Base-by-base conservation (phyloP, 2,329 filamentous ascomycete genomes). In the Sordariomycetes sp. region DNA sequence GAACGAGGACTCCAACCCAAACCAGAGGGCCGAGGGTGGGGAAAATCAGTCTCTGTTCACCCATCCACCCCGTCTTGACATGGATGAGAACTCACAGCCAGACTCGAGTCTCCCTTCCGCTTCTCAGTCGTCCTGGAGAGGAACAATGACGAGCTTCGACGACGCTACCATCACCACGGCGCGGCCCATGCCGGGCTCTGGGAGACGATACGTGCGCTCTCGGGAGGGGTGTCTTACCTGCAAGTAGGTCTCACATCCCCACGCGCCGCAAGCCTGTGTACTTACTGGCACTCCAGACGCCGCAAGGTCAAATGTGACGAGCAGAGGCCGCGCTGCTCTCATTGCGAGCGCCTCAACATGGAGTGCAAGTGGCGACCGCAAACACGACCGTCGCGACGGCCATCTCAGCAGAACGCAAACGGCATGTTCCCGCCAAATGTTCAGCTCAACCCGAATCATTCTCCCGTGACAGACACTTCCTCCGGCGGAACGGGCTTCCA, bases 191-290 rank as follows among this genome's bases (percentile, higher is more conserved):
- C 12, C 30, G 6, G 19, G 30, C n/a, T 11, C 19, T 11, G 30
- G 30, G 7, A 17, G 30, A 12, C 30, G 30, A 9, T 32, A 32
- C 19, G 30, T 21, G 6, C 30, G 30, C 30, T 32, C 30, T 10
- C 30, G 30, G 16, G 30, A 32, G 5, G 60, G 61, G 14, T 64
- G 61, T 43, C 43, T 64, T 42, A 64, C 59, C 21, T 65, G 61
- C 54, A 61, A 61, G 59, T 63, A 51, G 28, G 56, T 24, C 11
- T 24, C 20, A 8, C 7, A 14, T 15, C 12, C 16, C 14, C 14
- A n/a, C 3, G 12, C 30, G 8, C 17, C 14, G 4, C 8, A 21
- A 14, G 7, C 10, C 29, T 4, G 4, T 14, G 32, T 33, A 19
- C 41, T 41, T 20, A 40, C 23, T 15, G 15, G 11, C 11, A 11